These are phyloP conservation scores for Aphanoascus verrucosus DNA, from an alignment of 2,329 filamentous ascomycete species.

Conservation along the genomic window DNA sequence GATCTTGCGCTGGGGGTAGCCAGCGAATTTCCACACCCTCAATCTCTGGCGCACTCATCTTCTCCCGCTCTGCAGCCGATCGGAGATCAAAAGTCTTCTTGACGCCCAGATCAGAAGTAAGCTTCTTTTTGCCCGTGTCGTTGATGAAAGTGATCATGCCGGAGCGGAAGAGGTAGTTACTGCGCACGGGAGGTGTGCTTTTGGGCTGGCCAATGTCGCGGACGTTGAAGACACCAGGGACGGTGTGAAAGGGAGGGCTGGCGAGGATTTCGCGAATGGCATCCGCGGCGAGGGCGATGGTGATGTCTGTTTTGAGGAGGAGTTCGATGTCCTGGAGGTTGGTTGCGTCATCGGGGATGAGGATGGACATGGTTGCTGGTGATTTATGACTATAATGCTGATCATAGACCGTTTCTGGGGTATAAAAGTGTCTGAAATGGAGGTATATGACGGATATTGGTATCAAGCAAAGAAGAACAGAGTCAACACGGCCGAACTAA, in stretches of 20 bases:
- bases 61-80: conserved; percentile 38
- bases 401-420: too few species aligned
- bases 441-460: background rate
- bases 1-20: conserved; percentile 55
- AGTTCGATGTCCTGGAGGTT: conserved; percentile 4
- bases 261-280: conserved; percentile 9
- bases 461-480: background rate
- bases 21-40: conserved; percentile 47
- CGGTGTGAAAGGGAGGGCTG: conserved; percentile 8
- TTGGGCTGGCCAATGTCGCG: conserved; percentile 52
- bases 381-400: background rate
- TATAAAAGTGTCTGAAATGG: too few species aligned
- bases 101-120: conserved; percentile 46
- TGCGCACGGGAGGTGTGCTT: conserved; percentile 17
- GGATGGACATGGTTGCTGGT: background rate
- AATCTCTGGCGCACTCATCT: conserved; percentile 36
- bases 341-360: background rate
- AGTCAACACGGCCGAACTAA: background rate
- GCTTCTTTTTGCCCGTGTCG: conserved; percentile 41
- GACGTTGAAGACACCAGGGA: conserved; percentile 55
- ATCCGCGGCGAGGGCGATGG: conserved; percentile 4
- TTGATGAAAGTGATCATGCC: conserved; percentile 55
- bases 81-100: conserved; percentile 58
- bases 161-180: conserved; percentile 53
- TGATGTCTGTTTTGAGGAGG: conserved; percentile 12